These are phyloP conservation scores for Sarocladium kiliense DNA, from an alignment of 2,329 filamentous ascomycete genomes.

Conservation along the genomic window DNA sequence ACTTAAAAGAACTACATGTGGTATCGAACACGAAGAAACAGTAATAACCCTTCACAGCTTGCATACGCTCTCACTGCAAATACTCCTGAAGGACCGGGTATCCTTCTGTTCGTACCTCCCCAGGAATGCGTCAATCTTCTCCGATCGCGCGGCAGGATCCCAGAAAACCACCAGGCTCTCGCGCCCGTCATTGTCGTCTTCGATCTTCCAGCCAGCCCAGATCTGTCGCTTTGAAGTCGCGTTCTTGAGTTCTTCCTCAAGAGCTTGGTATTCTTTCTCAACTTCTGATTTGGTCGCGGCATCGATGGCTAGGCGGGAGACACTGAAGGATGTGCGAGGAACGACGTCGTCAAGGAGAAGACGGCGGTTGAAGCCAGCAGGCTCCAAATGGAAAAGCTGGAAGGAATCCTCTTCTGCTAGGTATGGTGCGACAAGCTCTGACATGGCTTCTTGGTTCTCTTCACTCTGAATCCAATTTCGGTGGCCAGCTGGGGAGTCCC, in stretches of 20 bases:
- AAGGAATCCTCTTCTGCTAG: conserved; percentile 25
- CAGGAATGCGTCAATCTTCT: conserved; percentile 22
- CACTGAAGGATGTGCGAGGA: conserved; percentile 24
- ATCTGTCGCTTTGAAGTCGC: conserved; percentile 25
- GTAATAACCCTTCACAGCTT: background rate
- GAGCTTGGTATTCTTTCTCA: conserved; percentile 24
- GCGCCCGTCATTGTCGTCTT: conserved; percentile 24
- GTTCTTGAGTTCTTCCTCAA: conserved; percentile 25
- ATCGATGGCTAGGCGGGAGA: conserved; percentile 29
- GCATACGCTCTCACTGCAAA: conserved; percentile 18
- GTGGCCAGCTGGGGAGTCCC: conserved; percentile 37
- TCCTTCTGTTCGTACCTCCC: conserved; percentile 14
- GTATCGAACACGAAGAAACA: background rate
- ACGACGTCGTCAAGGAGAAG: conserved; percentile 21
- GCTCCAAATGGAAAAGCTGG: conserved; percentile 36
- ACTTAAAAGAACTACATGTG: conserved; percentile 10
- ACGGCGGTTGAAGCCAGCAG: conserved; percentile 18
- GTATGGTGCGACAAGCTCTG: conserved; percentile 26
- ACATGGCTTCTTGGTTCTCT: conserved; percentile 32
- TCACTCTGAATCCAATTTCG: conserved; percentile 36
- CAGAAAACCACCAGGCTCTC: conserved; percentile 36
- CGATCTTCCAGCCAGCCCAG: conserved; percentile 37
- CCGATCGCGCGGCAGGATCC: conserved; percentile 30
- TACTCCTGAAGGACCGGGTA: conserved; percentile 13
- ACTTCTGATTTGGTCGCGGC: conserved; percentile 26